These are phyloP conservation scores for Quercus dentata DNA, from an alignment of 306 rosid species.

Conservation along the genomic window DNA sequence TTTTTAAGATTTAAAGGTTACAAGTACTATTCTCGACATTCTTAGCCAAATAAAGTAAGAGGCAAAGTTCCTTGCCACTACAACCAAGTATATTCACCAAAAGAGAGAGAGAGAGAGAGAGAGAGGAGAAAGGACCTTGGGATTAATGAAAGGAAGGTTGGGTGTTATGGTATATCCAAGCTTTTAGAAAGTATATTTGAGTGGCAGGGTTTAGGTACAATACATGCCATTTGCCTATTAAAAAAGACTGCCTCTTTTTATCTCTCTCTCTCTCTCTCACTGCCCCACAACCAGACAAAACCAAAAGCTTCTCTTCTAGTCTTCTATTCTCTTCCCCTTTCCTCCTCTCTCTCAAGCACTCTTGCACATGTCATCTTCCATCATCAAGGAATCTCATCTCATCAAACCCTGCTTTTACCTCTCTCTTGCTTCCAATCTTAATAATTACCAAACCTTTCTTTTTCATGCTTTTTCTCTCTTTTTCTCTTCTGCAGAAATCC, in stretches of 20 bases:
- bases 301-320: slow-evolving; percentile 67
- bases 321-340: slow-evolving; percentile 13
- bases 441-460: slow-evolving; percentile 57
- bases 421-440: slow-evolving; percentile 51
- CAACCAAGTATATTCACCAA: slow-evolving; percentile 41
- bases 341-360: slow-evolving; percentile 38
- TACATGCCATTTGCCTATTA: slow-evolving; percentile 81
- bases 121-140: slow-evolving; percentile 49
- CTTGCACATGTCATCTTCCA: slow-evolving; percentile 85
- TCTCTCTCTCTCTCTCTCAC: slow-evolving; percentile 34
- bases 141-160: slow-evolving; percentile 78
- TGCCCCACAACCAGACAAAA: slow-evolving; percentile 71
- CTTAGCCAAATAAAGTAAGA: slow-evolving; percentile 34
- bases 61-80: slow-evolving; percentile 36
- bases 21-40: background rate
- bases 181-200: slow-evolving; percentile 84
- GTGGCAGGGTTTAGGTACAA: slow-evolving; percentile 84
- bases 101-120: slow-evolving; percentile 31
- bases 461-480: slow-evolving; percentile 40
- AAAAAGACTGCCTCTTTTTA: slow-evolving; percentile 56
- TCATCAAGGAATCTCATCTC: slow-evolving; percentile 70
- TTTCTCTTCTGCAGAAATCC: slow-evolving; percentile 40
- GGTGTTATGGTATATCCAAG: slow-evolving; percentile 72
- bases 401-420: slow-evolving; percentile 42
- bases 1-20: background rate